Evolutionary conservation across 2,329 filamentous ascomycete species (phyloP).

Genomic region (Hymenoscyphus scutula): DNA sequence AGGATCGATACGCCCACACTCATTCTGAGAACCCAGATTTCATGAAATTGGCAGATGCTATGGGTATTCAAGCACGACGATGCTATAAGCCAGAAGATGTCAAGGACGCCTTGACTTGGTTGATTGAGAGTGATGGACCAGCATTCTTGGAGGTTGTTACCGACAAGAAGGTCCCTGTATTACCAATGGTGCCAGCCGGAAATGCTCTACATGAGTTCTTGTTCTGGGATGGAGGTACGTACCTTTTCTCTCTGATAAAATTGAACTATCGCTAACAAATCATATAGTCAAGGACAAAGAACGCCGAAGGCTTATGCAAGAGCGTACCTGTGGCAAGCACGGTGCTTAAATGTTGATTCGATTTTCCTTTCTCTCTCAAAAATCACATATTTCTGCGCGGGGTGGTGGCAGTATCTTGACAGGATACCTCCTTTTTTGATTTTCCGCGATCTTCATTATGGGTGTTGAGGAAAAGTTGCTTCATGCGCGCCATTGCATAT

Average conservation of each 20-base stretch:
- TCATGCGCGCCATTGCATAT: constrained; percentile 15
- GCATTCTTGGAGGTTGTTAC: constrained; percentile 89
- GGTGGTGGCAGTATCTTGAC: neutral
- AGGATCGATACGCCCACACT: constrained; percentile 88
- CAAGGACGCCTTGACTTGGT: constrained; percentile 76
- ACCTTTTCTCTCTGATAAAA: neutral
- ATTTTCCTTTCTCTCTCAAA: neutral
- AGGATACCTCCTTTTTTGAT: neutral
- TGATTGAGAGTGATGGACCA: constrained; percentile 86
- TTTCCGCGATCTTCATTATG: constrained; percentile 8
- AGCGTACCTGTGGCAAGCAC: constrained; percentile 48
- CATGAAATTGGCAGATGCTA: constrained; percentile 86
- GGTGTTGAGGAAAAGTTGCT: constrained; percentile 22
- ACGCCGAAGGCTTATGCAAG: constrained; percentile 64
- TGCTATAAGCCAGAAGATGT: constrained; percentile 75
- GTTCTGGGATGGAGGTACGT: constrained; percentile 75
- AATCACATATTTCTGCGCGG: neutral
- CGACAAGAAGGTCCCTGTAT: constrained; percentile 88
- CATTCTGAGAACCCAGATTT: constrained; percentile 97
- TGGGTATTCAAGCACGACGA: constrained; percentile 76
- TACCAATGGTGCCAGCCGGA: constrained; percentile 94
- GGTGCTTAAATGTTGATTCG: constrained; percentile 15
- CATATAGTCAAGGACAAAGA: constrained; percentile 63
- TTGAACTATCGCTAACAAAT: constrained; percentile 38
- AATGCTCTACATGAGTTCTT: constrained; percentile 89